Evolutionary conservation across 495 filamentous ascomycete species (phyloP).

Genomic region (Daldinia concentrica): DNA sequence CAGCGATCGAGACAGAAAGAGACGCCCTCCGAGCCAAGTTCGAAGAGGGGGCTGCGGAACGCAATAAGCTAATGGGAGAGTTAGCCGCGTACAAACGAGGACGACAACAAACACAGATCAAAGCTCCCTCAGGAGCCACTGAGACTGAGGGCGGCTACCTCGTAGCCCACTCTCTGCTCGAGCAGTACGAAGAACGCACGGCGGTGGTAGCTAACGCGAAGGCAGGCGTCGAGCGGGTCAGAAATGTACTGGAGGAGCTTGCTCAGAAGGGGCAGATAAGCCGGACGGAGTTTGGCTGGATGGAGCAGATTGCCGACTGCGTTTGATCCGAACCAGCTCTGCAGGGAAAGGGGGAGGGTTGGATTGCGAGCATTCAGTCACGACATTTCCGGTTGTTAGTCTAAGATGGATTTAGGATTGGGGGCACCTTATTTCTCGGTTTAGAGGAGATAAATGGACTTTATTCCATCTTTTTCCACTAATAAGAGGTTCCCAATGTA

Average conservation of each 20-base stretch:
- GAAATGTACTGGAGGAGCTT: conserved; percentile 52
- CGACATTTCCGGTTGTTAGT: conserved; percentile 5
- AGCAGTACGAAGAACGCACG: conserved; percentile 13
- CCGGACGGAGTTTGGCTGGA: conserved; percentile 11
- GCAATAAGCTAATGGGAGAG: conserved; percentile 5
- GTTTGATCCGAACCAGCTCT: conserved; percentile 1
- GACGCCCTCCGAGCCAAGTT: conserved; percentile 6
- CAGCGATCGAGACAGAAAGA: conserved; percentile 20
- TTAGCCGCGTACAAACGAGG: conserved; percentile 11
- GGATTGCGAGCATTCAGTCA: neutral
- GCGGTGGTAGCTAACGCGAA: conserved; percentile 8
- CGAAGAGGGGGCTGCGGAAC: conserved; percentile 1
- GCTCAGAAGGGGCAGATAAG: conserved; percentile 46
- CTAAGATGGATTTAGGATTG: neutral
- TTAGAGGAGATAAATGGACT: conserved; percentile 1
- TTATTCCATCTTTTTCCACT: conserved; percentile 1
- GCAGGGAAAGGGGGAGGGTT: neutral
- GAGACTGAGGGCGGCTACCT: neutral
- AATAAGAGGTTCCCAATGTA: neutral
- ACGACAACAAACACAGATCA: neutral
- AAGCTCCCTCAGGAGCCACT: neutral
- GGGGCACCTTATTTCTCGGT: neutral
- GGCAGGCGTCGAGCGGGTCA: conserved; percentile 24
- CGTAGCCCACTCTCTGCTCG: neutral
- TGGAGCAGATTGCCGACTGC: conserved; percentile 6